Conservation (phyloP, 768 basidiomycete species). For the Amanita subjunquillea region DNA sequence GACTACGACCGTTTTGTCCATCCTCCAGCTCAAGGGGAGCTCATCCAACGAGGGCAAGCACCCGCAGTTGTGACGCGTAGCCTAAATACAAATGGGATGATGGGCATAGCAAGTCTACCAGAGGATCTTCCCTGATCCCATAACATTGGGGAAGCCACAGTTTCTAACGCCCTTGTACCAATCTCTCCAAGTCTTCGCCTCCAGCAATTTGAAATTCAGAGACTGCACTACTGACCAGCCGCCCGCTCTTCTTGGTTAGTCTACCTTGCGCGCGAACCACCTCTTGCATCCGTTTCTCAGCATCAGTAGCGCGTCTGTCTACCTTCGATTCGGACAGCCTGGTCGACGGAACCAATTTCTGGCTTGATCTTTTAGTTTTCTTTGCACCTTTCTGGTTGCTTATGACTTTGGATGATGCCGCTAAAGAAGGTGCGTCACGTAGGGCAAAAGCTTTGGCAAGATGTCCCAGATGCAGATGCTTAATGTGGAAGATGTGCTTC, state of each 20-base stretch:
- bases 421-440: slow-evolving; percentile 68
- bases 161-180: slow-evolving; percentile 25
- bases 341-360: slow-evolving; percentile 5
- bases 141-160: neutral
- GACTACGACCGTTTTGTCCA: neutral
- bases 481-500: slow-evolving; percentile 95
- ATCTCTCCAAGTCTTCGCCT: slow-evolving; percentile 48
- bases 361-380: slow-evolving; percentile 14
- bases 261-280: slow-evolving; percentile 79
- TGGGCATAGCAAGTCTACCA: neutral
- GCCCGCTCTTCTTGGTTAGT: slow-evolving; percentile 69
- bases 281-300: slow-evolving; percentile 79
- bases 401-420: slow-evolving; percentile 19
- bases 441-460: slow-evolving; percentile 86
- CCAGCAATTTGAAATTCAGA: slow-evolving; percentile 76
- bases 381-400: slow-evolving; percentile 10
- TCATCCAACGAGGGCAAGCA: neutral
- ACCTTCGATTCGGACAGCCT: slow-evolving; percentile 14
- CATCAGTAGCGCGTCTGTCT: slow-evolving; percentile 36
- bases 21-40: neutral
- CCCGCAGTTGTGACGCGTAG: neutral
- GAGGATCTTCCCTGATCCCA: neutral
- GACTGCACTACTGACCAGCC: slow-evolving; percentile 54
- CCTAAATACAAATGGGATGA: neutral
- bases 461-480: slow-evolving; percentile 90